Percentiles rank a stretch among this genome's conserved stretches.
Evolutionary conservation across 2,329 filamentous ascomycete genomes (phyloP).

Genomic region (Cercospora sp.): DNA sequence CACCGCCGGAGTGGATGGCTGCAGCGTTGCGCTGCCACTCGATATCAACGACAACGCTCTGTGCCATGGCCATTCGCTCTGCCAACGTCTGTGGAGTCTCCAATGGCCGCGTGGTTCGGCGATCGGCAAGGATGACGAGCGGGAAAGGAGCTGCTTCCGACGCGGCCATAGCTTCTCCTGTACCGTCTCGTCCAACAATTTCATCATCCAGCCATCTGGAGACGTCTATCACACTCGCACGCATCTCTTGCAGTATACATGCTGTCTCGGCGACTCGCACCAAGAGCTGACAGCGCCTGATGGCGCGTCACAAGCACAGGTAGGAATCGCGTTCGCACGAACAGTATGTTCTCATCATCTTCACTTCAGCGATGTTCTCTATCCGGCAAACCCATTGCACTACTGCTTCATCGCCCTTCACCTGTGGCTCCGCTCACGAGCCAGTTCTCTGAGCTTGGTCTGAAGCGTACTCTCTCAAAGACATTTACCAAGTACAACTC

Average conservation of each 20-base stretch:
- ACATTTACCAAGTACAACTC: neutral
- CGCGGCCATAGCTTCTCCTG: neutral
- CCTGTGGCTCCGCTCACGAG: neutral
- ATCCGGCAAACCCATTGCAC: neutral
- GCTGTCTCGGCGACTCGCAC: neutral
- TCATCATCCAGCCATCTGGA: neutral
- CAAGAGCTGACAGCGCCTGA: neutral
- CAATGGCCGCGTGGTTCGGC: neutral
- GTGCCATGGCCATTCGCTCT: neutral
- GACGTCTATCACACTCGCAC: neutral
- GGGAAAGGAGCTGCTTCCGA: neutral
- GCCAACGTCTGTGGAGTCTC: neutral
- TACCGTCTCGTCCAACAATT: neutral
- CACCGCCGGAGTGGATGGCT: neutral
- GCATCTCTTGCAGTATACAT: neutral
- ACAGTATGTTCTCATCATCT: neutral
- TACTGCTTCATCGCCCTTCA: neutral
- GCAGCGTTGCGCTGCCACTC: neutral
- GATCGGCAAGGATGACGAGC: neutral
- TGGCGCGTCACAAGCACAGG: neutral
- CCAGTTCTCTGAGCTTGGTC: neutral
- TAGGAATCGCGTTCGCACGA: neutral
- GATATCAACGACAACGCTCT: neutral
- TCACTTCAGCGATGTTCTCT: neutral
- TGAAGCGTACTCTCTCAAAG: neutral